Conservation (phyloP, 306 rosid species). For the Notholithocarpus densiflorus region DNA sequence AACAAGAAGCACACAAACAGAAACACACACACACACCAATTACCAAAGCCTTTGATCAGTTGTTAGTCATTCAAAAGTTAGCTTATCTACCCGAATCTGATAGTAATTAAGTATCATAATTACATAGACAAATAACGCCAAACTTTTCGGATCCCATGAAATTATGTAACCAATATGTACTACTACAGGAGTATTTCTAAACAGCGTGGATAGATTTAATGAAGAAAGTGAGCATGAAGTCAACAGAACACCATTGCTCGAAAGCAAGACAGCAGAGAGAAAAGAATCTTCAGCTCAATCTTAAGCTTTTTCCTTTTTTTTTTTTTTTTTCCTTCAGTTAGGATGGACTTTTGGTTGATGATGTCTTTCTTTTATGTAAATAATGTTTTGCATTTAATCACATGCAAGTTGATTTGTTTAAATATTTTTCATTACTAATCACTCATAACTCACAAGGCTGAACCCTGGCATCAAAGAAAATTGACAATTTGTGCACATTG, state of each 20-base stretch:
- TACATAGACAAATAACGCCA: neutral
- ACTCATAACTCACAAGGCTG: too few species aligned
- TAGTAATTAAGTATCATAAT: neutral
- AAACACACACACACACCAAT: too few species aligned
- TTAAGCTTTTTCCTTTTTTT: neutral
- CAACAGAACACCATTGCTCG: conserved; percentile 53
- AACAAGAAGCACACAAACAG: too few species aligned
- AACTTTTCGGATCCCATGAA: neutral
- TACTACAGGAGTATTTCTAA: conserved; percentile 62
- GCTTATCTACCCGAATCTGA: neutral
- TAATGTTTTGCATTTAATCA: conserved; percentile 9
- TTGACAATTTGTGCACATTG: too few species aligned
- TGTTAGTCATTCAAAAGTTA: too few species aligned
- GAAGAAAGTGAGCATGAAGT: conserved; percentile 45
- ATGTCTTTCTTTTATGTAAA: conserved; percentile 30
- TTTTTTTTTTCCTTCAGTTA: neutral
- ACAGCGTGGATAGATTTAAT: conserved; percentile 52
- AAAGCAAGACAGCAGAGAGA: conserved; percentile 32
- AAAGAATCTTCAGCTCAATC: conserved; percentile 32
- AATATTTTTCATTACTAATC: too few species aligned
- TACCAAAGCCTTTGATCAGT: too few species aligned
- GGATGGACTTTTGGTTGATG: neutral
- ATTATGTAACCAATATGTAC: conserved; percentile 5
- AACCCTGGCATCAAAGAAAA: too few species aligned
- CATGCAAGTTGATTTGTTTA: too few species aligned